phyloP scores from a whole-genome alignment of 768 basidiomycete genomes.

The Pleurotus tuber-regium region DNA sequence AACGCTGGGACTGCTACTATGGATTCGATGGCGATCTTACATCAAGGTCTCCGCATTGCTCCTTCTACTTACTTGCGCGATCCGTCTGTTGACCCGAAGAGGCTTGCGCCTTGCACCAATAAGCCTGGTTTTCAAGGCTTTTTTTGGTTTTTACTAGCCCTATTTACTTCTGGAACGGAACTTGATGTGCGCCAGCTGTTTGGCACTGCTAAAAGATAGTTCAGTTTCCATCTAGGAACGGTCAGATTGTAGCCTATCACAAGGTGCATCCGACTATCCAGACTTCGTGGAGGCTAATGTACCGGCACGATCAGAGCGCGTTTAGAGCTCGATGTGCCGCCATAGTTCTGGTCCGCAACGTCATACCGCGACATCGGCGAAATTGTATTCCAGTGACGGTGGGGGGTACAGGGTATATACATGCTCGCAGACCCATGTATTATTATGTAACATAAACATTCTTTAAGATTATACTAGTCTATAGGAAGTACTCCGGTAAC shows the following conservation, averaged over 20 bases:
- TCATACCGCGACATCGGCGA: background rate
- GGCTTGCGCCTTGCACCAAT: constrained; percentile 1
- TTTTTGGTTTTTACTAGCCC: background rate
- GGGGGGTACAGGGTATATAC: background rate
- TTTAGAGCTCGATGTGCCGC: background rate
- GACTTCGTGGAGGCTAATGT: constrained; percentile 1
- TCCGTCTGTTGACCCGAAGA: constrained; percentile 25
- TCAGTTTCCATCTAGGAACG: background rate
- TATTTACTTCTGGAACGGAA: background rate
- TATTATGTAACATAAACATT: background rate
- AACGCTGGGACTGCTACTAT: constrained; percentile 63
- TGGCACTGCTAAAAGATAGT: background rate
- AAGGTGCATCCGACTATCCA: background rate
- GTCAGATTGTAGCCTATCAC: constrained; percentile 4
- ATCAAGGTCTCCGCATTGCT: constrained; percentile 34
- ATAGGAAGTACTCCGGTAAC: constrained; percentile 83
- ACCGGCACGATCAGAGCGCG: background rate
- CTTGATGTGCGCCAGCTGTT: constrained; percentile 2
- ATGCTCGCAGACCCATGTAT: background rate
- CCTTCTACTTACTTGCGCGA: constrained; percentile 24
- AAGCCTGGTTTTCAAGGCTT: constrained; percentile 1
- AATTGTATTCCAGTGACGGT: background rate
- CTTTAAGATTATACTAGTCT: constrained; percentile 16
- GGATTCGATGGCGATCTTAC: constrained; percentile 59
- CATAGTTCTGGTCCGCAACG: background rate